Evolutionary conservation across 805 yeast genomes (phyloP), one percentile per base, ranked within the genome.

Genomic region (Candida peoriensis): DNA sequence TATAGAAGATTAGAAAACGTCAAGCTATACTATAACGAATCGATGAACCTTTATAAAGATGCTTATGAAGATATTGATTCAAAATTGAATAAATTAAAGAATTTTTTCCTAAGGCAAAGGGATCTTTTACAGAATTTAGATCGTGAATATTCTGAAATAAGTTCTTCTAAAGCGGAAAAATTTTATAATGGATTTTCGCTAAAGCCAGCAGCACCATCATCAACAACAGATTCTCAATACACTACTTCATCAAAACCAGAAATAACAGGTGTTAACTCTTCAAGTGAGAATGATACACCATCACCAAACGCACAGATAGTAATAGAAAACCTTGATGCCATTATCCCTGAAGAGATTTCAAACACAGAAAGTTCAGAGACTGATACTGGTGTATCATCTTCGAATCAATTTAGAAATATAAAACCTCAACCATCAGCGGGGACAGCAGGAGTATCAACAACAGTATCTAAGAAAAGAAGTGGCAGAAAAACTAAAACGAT

Each of bases 11-110:
- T 54, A 22, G 50, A 53, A 24, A 48, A 52, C 8, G 20, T 53
- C 22, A 44, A 43, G 11, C 37, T 39, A 6, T 61, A 47, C 34
- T 42, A 55, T 13, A 39, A 47, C 7, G 58, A 54, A 20, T 30
- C 52, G 4, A 17, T 48, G 13, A 59, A 52, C 26, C 38, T 50
- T 3, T 55, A 58, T 37, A 37, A 40, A 39, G 58, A 35, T 24
- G 55, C 36, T 29, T 50, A 34, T 44, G 38, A 50, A 3, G 55
- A 50, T 5, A 38, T 60, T 30, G 44, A 57, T 13, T 39, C 39
- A 2, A 47, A 62, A 24, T 42, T 65, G 33, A 48, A 52, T 6
- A 60, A 52, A 28, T 40, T 60, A 20, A 64, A 64, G 39, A 43
- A 43, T 12, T 60, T 58, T 33, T 48, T 64, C 15, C 27, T 44